phyloP scores from a whole-genome alignment of 331 rosid species.

The Spiraea crenata region DNA sequence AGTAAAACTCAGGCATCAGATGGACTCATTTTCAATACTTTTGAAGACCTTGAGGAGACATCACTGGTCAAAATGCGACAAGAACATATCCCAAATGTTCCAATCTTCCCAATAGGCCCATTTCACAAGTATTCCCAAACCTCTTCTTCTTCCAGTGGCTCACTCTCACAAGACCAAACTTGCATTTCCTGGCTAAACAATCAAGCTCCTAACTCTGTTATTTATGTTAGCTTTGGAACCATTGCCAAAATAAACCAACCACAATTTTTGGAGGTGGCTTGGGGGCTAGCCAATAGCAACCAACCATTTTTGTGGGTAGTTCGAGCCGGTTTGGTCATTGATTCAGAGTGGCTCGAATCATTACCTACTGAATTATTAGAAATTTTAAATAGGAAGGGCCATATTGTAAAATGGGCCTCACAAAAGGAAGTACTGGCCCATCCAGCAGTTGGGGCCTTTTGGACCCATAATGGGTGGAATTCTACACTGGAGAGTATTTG shows the following conservation, averaged over 20 bases:
- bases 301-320: conserved; percentile 45
- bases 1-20: conserved; percentile 28
- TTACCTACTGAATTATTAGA: conserved; percentile 36
- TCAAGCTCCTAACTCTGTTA: conserved; percentile 29
- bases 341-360: conserved; percentile 30
- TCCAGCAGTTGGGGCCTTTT: conserved; percentile 35
- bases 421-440: conserved; percentile 34
- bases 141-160: conserved; percentile 24
- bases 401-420: conserved; percentile 50
- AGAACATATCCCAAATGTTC: conserved; percentile 19
- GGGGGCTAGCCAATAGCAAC: conserved; percentile 37
- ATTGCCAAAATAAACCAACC: conserved; percentile 18
- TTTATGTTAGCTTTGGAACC: conserved; percentile 46
- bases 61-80: conserved; percentile 18
- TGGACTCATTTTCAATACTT: conserved; percentile 42
- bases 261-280: conserved; percentile 39
- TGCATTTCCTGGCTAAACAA: conserved; percentile 45
- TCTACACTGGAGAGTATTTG: neutral
- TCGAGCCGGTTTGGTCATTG: conserved; percentile 23
- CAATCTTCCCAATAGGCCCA: conserved; percentile 46
- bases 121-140: conserved; percentile 34
- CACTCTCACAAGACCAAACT: conserved; percentile 29
- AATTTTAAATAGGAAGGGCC: conserved; percentile 17
- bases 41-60: conserved; percentile 35
- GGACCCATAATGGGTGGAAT: conserved; percentile 11